Conservation (phyloP, 2,329 filamentous ascomycete genomes). For the Trichoderma arundinaceum region DNA sequence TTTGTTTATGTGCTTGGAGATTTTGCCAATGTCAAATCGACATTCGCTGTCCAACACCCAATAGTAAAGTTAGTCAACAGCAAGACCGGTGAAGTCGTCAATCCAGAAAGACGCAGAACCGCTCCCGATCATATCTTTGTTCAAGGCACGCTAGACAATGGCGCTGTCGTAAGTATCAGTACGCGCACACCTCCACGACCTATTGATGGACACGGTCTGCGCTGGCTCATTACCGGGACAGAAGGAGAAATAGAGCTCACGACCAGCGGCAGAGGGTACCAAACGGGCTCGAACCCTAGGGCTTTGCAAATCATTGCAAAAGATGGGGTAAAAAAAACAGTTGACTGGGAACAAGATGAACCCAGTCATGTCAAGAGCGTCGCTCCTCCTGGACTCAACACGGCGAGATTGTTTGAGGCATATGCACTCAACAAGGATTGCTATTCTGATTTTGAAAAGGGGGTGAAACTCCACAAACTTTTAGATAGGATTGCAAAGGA, state of each 20-base stretch:
- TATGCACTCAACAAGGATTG: constrained; percentile 20
- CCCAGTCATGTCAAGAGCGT: constrained; percentile 88
- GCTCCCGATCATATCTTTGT: constrained; percentile 44
- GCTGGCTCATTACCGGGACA: constrained; percentile 47
- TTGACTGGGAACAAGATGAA: constrained; percentile 50
- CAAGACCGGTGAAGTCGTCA: constrained; percentile 35
- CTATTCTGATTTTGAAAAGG: constrained; percentile 26
- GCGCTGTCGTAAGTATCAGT: constrained; percentile 40
- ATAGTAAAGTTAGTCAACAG: constrained; percentile 36
- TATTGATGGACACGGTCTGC: constrained; percentile 37
- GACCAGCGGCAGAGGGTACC: constrained; percentile 42
- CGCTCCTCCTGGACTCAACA: constrained; percentile 48
- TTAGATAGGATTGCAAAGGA: constrained; percentile 28
- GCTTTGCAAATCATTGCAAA: constrained; percentile 26
- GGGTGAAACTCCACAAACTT: constrained; percentile 26
- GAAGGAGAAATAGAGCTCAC: constrained; percentile 44
- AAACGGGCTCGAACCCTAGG: constrained; percentile 35
- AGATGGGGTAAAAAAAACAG: constrained; percentile 40
- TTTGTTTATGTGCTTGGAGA: constrained; percentile 22
- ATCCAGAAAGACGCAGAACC: constrained; percentile 38
- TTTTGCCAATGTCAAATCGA: constrained; percentile 31
- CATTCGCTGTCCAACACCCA: constrained; percentile 38
- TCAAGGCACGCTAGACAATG: constrained; percentile 42
- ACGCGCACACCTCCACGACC: constrained; percentile 34
- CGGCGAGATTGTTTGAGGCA: constrained; percentile 29